Conservation (phyloP, 805 yeast species). For the Ogataea minuta region DNA sequence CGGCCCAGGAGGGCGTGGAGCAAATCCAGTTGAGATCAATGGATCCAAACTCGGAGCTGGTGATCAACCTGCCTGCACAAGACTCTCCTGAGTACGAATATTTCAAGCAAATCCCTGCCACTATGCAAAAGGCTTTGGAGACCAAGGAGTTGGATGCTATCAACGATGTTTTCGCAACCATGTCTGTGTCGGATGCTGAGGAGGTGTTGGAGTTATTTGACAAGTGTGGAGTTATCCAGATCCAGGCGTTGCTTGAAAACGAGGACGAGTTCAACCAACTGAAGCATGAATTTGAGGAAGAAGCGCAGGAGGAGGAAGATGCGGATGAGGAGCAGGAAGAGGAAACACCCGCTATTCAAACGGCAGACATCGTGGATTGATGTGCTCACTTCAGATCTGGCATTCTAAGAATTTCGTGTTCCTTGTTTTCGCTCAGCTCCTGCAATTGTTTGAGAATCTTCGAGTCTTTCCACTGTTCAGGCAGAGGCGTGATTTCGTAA, state of each 20-base stretch:
- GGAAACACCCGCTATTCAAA: constrained; percentile 8
- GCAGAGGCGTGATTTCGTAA: constrained; percentile 77
- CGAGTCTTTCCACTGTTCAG: constrained; percentile 78
- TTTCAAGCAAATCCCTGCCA: constrained; percentile 55
- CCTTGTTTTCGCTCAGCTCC: constrained; percentile 69
- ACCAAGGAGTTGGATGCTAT: constrained; percentile 72
- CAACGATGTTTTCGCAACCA: constrained; percentile 73
- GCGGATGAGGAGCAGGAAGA: constrained; percentile 10
- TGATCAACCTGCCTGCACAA: constrained; percentile 67
- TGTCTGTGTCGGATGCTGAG: constrained; percentile 80
- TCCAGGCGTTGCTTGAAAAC: constrained; percentile 72
- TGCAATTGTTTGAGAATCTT: constrained; percentile 64
- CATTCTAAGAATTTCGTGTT: constrained; percentile 78
- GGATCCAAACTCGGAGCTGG: constrained; percentile 77
- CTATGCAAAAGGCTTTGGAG: constrained; percentile 73
- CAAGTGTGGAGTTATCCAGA: constrained; percentile 79
- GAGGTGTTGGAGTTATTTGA: constrained; percentile 67
- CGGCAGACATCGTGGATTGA: constrained; percentile 43
- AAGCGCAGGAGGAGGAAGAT: constrained; percentile 21
- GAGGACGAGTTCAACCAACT: constrained; percentile 63
- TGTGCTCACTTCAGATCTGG: constrained; percentile 51
- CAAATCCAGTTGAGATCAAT: constrained; percentile 84
- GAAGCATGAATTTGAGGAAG: constrained; percentile 45
- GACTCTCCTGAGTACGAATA: constrained; percentile 49
- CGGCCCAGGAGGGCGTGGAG: constrained; percentile 59